A percentile compares a stretch with the other conserved stretches of the same genome.
Conservation (phyloP, 345 rosid genomes). For the Acer negundo region DNA sequence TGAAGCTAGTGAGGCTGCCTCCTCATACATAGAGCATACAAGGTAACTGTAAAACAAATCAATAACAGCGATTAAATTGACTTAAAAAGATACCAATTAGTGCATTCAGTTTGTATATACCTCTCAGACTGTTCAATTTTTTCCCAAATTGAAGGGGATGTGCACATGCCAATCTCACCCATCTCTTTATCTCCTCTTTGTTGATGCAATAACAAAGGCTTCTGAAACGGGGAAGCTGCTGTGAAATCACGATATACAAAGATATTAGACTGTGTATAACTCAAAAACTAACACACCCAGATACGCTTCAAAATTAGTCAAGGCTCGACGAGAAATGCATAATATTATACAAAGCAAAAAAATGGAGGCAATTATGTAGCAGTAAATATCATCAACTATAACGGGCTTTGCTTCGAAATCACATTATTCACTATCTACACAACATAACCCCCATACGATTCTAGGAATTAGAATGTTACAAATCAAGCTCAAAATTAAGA, state of each 20-base stretch:
- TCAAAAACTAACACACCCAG: too few relatives aligned
- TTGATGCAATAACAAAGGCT: background rate
- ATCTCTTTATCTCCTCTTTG: background rate
- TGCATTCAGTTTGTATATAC: constrained; percentile 12
- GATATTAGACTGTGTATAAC: too few relatives aligned
- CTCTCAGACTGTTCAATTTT: constrained; percentile 52
- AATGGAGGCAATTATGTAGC: too few relatives aligned
- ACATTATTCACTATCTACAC: too few relatives aligned
- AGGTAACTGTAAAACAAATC: constrained; percentile 50
- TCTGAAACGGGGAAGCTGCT: too few relatives aligned
- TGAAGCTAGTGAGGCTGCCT: constrained; percentile 65
- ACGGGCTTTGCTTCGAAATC: too few relatives aligned
- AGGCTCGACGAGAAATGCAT: too few relatives aligned
- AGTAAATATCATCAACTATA: too few relatives aligned
- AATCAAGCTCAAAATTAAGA: background rate
- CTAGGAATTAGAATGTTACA: background rate
- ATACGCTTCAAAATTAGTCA: too few relatives aligned
- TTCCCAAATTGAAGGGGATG: constrained; percentile 39
- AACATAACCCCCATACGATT: too few relatives aligned
- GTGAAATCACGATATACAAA: too few relatives aligned
- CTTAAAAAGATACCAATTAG: background rate
- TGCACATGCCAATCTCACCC: background rate
- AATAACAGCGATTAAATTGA: background rate
- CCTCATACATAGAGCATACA: constrained; percentile 76
- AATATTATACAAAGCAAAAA: too few relatives aligned